Conservation (phyloP, 2,329 filamentous ascomycete genomes). For the Mycogone perniciosa region DNA sequence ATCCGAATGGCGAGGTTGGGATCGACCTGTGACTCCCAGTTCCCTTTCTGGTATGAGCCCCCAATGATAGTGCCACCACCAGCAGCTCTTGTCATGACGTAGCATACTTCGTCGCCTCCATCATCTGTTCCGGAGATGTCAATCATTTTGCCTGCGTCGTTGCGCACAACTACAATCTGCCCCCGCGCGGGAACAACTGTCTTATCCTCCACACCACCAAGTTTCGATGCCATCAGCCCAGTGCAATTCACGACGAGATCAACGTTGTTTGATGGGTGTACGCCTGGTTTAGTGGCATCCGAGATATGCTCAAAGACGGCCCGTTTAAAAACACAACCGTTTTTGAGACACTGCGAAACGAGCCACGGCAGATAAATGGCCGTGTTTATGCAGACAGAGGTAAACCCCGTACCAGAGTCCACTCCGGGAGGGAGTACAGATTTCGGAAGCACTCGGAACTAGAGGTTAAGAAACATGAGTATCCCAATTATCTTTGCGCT, state of each 20-base stretch:
- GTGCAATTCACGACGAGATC: constrained; percentile 62
- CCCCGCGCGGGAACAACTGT: constrained; percentile 60
- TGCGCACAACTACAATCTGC: constrained; percentile 58
- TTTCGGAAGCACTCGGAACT: constrained; percentile 5
- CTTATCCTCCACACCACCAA: constrained; percentile 62
- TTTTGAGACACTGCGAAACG: neutral
- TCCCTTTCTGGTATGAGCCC: neutral
- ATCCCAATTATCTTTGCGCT: too few relatives aligned
- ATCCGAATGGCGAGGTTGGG: neutral
- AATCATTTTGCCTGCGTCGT: neutral
- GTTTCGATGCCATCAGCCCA: constrained; percentile 55
- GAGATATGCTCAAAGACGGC: neutral
- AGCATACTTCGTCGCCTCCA: neutral
- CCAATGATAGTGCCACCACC: neutral
- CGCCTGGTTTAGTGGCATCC: neutral
- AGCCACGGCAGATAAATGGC: neutral
- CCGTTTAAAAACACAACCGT: neutral
- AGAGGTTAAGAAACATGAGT: too few relatives aligned
- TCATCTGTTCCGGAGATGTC: neutral
- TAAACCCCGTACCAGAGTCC: neutral
- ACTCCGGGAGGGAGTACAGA: constrained; percentile 1
- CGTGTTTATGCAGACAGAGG: neutral
- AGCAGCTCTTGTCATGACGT: neutral
- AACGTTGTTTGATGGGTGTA: neutral
- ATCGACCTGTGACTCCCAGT: neutral